Evolutionary conservation across 441 rosid genomes (phyloP).

Genomic region (Syzygium malaccense): DNA sequence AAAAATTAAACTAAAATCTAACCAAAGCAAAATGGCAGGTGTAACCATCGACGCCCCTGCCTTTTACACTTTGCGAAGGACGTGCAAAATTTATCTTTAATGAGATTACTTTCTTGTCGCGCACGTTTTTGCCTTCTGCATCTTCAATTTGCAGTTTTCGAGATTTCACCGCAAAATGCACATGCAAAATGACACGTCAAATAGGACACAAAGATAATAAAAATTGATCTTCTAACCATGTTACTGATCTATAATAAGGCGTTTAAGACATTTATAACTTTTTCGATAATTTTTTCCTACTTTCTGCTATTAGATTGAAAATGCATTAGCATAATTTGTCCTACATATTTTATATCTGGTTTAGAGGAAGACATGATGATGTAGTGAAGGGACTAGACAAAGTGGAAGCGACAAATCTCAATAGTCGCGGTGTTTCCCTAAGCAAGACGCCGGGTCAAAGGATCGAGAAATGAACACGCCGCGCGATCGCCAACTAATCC

Average conservation of each 20-base stretch:
- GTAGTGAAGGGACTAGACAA: neutral
- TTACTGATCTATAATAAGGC: neutral
- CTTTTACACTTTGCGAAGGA: neutral
- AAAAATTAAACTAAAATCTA: neutral
- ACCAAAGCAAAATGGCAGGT: neutral
- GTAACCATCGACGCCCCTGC: neutral
- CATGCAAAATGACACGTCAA: neutral
- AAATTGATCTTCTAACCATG: neutral
- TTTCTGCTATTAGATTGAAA: neutral
- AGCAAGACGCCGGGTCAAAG: neutral
- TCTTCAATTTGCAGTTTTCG: neutral
- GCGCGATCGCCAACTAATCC: constrained; percentile 58
- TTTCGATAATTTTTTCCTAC: too few relatives aligned
- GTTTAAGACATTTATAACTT: neutral
- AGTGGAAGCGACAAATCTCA: neutral
- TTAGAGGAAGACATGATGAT: neutral
- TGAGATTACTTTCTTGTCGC: neutral
- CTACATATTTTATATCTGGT: neutral
- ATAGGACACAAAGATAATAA: neutral
- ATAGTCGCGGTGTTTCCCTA: neutral
- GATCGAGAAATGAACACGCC: constrained; percentile 10
- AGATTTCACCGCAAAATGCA: neutral
- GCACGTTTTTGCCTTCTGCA: neutral
- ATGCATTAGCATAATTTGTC: neutral
- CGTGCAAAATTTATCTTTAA: neutral